A percentile compares a stretch with the other conserved stretches of the same genome.
phyloP scores from a whole-genome alignment of 768 basidiomycete genomes.

The Hygrocybe punicea region DNA sequence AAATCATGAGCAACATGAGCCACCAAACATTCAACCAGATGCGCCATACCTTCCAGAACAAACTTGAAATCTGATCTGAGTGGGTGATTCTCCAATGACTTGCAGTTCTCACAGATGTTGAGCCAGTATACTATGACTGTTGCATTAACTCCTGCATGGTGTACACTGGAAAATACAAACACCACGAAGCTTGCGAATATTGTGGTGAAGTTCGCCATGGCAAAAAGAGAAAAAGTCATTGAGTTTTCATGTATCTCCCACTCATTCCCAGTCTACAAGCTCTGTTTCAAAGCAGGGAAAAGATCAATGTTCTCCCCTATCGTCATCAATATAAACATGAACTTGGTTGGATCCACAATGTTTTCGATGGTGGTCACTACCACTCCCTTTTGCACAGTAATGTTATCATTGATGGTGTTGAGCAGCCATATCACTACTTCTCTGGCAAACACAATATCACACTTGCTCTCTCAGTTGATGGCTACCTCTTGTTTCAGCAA shows the following conservation, averaged over 20 bases:
- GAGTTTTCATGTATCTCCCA: conserved; percentile 27
- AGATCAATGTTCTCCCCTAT: conserved; percentile 14
- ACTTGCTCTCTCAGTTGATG: conserved; percentile 42
- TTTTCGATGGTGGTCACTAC: conserved; percentile 38
- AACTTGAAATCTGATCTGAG: conserved; percentile 24
- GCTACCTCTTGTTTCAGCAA: conserved; percentile 39
- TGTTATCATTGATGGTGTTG: conserved; percentile 28
- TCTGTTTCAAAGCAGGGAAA: conserved; percentile 12
- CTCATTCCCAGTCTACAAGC: conserved; percentile 29
- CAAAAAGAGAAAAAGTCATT: conserved; percentile 7
- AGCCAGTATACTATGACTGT: conserved; percentile 27
- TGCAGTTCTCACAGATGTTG: conserved; percentile 24
- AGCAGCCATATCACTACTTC: conserved; percentile 33
- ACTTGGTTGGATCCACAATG: conserved; percentile 26
- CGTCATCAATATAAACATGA: conserved; percentile 10
- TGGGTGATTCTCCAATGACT: conserved; percentile 24
- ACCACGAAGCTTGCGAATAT: conserved; percentile 12
- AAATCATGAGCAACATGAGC: conserved; percentile 26
- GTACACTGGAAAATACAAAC: conserved; percentile 24
- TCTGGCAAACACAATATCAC: conserved; percentile 40
- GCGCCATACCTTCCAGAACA: conserved; percentile 22
- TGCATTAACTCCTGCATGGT: conserved; percentile 35
- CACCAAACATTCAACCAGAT: conserved; percentile 24
- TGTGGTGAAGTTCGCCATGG: conserved; percentile 18
- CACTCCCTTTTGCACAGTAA: conserved; percentile 13